Base-by-base conservation (phyloP, 768 basidiomycete genomes). In the Rhodotorula babjevae region DNA sequence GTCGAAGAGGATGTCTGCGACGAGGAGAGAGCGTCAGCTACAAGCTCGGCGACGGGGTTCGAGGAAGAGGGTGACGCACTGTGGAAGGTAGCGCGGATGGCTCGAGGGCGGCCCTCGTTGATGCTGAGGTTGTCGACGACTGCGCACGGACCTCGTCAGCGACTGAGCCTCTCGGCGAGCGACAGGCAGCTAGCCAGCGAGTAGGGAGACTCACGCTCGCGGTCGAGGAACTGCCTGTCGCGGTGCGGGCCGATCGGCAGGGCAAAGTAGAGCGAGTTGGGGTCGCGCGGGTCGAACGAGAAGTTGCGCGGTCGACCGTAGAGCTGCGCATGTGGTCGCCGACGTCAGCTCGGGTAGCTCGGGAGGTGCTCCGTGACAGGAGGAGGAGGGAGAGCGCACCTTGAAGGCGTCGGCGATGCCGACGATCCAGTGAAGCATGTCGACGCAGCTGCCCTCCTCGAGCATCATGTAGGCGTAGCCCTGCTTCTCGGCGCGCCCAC, bases 401-500 rank as follows among this genome's bases (percentile, higher is more conserved):
- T 72, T 78, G 75, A 79, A 79, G 0, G 71, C 76, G 53, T 78
- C 77, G 3, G 73, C 50, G n/a, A 77, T n/a, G 27, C 67, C 76
- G 46, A 79, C 68, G 36, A 78, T 65, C 78, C 78, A 78, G 33
- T 68, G 64, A 21, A 78, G 70, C 74, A 76, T 73, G 42, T 70
- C 78, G n/a, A 62, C 25, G 3, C 25, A 57, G 42, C 63, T 82
- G n/a, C 78, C 77, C 58, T 79, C 68, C 78, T 94, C 92, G 33
- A 94, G 94, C 91, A 97, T 94, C 65, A 96, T 81, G 77, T 97
- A 83, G 19, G 92, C 79, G 90, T 91, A 97, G 5, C 89, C 93
- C 49, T 79, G 80, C 53, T 81, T 79, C 42, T 81, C 76, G 76
- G 93, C 90, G 68, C 88, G 82, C 19, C 84, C 83, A 76, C 85